These are phyloP conservation scores for Stentor coeruleus DNA, from an alignment of 73 alveolate genomes.

Conservation along the genomic window DNA sequence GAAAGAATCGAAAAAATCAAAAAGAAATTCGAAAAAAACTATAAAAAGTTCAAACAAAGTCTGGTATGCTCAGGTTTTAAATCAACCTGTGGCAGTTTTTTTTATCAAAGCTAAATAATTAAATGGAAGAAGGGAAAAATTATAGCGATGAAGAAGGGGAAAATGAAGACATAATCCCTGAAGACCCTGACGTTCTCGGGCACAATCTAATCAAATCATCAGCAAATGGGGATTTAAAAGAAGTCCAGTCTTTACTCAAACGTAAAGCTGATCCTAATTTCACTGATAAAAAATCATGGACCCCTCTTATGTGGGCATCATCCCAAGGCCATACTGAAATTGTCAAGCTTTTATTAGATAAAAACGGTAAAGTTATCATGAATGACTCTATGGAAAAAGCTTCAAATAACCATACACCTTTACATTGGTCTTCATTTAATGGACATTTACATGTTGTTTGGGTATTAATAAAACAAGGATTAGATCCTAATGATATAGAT, in stretches of 20 bases:
- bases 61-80: no score
- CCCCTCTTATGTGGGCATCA: slow-evolving; percentile 70
- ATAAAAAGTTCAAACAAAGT: no score
- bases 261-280: slow-evolving; percentile 23
- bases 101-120: no score
- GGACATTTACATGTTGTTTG: slow-evolving; percentile 76
- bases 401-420: slow-evolving; percentile 70
- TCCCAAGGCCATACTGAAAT: slow-evolving; percentile 53
- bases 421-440: slow-evolving; percentile 84
- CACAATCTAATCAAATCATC: slow-evolving; percentile 6
- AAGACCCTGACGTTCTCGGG: slow-evolving; percentile 20
- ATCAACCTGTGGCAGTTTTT: no score
- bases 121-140: slow-evolving; percentile 21
- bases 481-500: slow-evolving; percentile 76
- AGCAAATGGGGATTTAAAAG: slow-evolving; percentile 14
- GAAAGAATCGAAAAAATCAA: no score
- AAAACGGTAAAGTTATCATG: slow-evolving; percentile 47
- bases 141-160: not conserved
- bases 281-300: slow-evolving; percentile 50
- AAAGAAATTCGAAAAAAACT: no score
- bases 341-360: slow-evolving; percentile 44
- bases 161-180: slow-evolving; percentile 11
- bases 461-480: slow-evolving; percentile 59
- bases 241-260: not conserved
- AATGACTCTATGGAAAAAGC: slow-evolving; percentile 26